Percentiles rank a stretch among this genome's conserved stretches.
Conservation (phyloP, 305 asterid genomes). For the Nicotiana rustica region DNA sequence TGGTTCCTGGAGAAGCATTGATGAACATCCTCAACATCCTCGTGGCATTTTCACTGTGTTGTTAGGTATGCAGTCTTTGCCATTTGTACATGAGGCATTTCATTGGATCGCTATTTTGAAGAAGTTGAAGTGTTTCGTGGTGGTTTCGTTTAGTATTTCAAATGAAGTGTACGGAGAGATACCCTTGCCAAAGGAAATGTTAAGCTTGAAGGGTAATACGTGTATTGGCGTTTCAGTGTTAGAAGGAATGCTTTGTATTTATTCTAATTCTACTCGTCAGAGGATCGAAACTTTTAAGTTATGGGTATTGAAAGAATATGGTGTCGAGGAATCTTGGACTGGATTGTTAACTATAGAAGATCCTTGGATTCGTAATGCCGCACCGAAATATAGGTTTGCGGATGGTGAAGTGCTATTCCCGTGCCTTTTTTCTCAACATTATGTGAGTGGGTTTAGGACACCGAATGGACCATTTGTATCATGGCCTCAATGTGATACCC, state of each 20-base stretch:
- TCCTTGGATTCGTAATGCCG: not conserved
- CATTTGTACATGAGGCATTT: constrained; percentile 29
- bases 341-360: constrained; percentile 1
- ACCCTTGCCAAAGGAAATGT: not conserved
- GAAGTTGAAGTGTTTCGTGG: not conserved
- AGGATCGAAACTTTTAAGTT: not conserved
- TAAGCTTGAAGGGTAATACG: not conserved
- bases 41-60: not conserved
- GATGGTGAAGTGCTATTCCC: constrained; percentile 19
- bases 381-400: constrained; percentile 24
- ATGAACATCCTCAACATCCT: constrained; percentile 5
- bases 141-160: constrained; percentile 19
- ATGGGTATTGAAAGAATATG: constrained; percentile 25
- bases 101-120: not conserved
- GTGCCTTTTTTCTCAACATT: not conserved
- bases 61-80: not conserved
- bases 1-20: constrained; percentile 4
- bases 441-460: not conserved
- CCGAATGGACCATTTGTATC: not conserved
- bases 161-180: constrained; percentile 23
- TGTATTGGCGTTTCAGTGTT: not conserved
- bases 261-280: not conserved
- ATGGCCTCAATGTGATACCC: not conserved
- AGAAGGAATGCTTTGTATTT: constrained; percentile 18
- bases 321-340: constrained; percentile 22